Evolutionary conservation across 345 rosid genomes (phyloP).

Genomic region (Aethionema arabicum): DNA sequence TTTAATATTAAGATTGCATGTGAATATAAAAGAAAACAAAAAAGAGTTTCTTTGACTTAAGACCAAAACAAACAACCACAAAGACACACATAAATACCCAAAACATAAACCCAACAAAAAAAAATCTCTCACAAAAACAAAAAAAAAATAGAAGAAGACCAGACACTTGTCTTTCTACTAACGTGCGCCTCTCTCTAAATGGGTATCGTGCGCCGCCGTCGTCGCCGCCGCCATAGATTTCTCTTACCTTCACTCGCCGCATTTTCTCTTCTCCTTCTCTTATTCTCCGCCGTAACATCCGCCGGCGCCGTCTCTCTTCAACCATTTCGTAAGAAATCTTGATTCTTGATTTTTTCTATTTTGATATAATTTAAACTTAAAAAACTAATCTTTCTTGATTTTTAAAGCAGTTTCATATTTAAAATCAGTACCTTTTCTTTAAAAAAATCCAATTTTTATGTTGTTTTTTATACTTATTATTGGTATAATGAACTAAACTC

Average conservation of each 20-base stretch:
- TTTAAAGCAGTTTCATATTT: too few relatives aligned
- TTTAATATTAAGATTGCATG: constrained; percentile 29
- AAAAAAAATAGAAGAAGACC: background rate
- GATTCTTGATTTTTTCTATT: too few relatives aligned
- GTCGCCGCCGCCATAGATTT: constrained; percentile 42
- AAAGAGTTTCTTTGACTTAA: constrained; percentile 29
- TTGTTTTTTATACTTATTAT: too few relatives aligned
- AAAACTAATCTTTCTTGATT: too few relatives aligned
- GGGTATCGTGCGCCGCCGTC: constrained; percentile 41
- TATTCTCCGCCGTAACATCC: constrained; percentile 38
- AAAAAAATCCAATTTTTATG: too few relatives aligned
- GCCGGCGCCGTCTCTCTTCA: constrained; percentile 31
- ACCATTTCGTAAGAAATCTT: constrained; percentile 36
- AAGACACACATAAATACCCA: constrained; percentile 1
- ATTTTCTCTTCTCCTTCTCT: constrained; percentile 57
- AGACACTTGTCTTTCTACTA: constrained; percentile 37
- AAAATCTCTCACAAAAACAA: constrained; percentile 13
- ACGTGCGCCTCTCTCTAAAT: constrained; percentile 41
- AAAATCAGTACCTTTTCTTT: too few relatives aligned
- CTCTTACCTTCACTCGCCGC: constrained; percentile 40
- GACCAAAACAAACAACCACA: constrained; percentile 30
- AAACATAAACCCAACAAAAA: constrained; percentile 10
- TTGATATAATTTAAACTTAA: too few relatives aligned
- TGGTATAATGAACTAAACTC: too few relatives aligned
- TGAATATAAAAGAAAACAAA: too few relatives aligned